phyloP scores from a whole-genome alignment of 2,329 filamentous ascomycete genomes.

The Uncinocarpus reesii region DNA sequence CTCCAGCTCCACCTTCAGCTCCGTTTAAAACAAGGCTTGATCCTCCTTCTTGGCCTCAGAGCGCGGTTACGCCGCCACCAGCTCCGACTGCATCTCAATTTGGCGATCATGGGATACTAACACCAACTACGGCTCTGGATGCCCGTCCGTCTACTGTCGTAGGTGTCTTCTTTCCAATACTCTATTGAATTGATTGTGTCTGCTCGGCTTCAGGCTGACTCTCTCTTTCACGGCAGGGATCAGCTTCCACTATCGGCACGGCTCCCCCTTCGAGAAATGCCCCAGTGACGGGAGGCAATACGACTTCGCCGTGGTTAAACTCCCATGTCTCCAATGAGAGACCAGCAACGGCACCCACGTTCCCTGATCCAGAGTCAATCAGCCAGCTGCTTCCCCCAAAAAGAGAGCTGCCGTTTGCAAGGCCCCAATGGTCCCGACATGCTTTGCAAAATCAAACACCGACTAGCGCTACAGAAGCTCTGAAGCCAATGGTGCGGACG shows the following conservation, averaged over 20 bases:
- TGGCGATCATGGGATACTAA: neutral
- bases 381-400: constrained; percentile 34
- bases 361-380: constrained; percentile 24
- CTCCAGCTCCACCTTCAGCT: constrained; percentile 19
- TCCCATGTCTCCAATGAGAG: constrained; percentile 14
- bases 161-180: constrained; percentile 1
- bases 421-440: constrained; percentile 16
- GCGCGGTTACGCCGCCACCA: neutral
- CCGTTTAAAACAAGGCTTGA: constrained; percentile 14
- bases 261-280: constrained; percentile 1
- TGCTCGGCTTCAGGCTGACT: no score
- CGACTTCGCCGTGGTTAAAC: neutral
- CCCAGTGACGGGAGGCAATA: neutral
- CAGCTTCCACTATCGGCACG: constrained; percentile 6
- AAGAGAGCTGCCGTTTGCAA: constrained; percentile 34
- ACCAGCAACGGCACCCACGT: constrained; percentile 23
- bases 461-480: neutral
- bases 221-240: no score
- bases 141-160: constrained; percentile 13
- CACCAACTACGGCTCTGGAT: constrained; percentile 1
- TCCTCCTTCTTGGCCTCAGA: constrained; percentile 1
- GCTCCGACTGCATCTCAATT: neutral
- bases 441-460: neutral
- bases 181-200: no score
- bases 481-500: neutral